These are phyloP conservation scores for Phytophthora palmivora DNA, from an alignment of 352 stramenopile species.

Conservation along the genomic window DNA sequence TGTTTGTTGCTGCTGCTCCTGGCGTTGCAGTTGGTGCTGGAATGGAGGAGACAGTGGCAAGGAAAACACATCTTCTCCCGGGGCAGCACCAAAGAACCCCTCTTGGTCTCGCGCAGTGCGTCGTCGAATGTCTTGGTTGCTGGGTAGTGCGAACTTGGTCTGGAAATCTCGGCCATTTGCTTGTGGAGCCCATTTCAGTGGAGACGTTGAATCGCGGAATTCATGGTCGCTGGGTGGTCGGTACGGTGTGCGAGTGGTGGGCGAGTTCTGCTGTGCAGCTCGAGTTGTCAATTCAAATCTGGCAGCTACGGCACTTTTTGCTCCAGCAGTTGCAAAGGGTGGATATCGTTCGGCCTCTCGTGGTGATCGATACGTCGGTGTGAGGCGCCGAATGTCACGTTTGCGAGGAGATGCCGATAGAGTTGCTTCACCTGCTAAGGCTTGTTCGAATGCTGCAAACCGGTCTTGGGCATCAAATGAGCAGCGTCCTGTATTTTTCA, in stretches of 20 bases:
- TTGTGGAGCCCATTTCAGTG: constrained; percentile 29
- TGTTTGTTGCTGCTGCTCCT: constrained; percentile 20
- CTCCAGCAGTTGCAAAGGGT: constrained; percentile 40
- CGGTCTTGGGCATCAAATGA: constrained; percentile 48
- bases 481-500: constrained; percentile 43
- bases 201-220: constrained; percentile 47
- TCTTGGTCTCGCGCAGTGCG: constrained; percentile 65
- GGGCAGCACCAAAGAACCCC: constrained; percentile 54
- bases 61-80: constrained; percentile 40
- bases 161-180: constrained; percentile 57
- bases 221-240: constrained; percentile 48
- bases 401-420: constrained; percentile 16
- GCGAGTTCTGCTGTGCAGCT: constrained; percentile 53
- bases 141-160: constrained; percentile 70
- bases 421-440: constrained; percentile 22
- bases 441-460: constrained; percentile 40
- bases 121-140: constrained; percentile 68
- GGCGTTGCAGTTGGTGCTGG: constrained; percentile 30
- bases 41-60: constrained; percentile 41
- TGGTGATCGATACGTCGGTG: constrained; percentile 33
- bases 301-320: constrained; percentile 35
- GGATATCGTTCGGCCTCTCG: constrained; percentile 30
- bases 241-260: constrained; percentile 55
- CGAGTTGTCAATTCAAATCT: constrained; percentile 35
- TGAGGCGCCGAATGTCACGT: constrained; percentile 29